These are phyloP conservation scores for Coemansia sp. DNA, from an alignment of 192 early-diverging fungal genomes.

Conservation along the genomic window DNA sequence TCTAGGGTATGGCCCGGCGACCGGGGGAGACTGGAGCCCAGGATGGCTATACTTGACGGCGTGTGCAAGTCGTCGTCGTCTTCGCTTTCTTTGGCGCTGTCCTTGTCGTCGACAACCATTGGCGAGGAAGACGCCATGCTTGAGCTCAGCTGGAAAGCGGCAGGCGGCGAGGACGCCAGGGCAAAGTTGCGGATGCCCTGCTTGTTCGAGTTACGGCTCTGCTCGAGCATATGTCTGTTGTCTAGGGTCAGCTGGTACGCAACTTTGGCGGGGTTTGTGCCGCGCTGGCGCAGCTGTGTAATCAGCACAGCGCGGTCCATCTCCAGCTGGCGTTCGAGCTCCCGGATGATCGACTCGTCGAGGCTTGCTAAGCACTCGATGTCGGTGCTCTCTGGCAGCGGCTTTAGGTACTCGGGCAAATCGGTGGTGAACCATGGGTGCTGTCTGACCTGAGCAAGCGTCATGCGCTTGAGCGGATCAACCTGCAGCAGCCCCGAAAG, in stretches of 20 bases:
- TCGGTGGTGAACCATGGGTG: constrained; percentile 91
- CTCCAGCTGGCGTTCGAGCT: constrained; percentile 62
- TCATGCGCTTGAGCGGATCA: constrained; percentile 93
- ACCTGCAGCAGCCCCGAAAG: constrained; percentile 91
- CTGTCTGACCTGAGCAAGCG: constrained; percentile 84
- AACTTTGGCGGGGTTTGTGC: constrained; percentile 94
- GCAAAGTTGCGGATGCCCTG: constrained; percentile 57
- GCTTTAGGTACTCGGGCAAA: constrained; percentile 90
- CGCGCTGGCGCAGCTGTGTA: constrained; percentile 73
- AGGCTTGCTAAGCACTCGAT: constrained; percentile 62
- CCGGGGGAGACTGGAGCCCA: constrained; percentile 50
- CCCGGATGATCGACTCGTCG: constrained; percentile 79
- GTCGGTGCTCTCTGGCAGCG: constrained; percentile 70
- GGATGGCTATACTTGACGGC: constrained; percentile 46
- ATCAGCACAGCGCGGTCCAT: constrained; percentile 64
- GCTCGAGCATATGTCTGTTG: constrained; percentile 59
- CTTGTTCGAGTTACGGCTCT: constrained; percentile 53
- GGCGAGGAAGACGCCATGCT: constrained; percentile 14
- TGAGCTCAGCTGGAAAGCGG: constrained; percentile 30
- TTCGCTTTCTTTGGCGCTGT: constrained; percentile 9
- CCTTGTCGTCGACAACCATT: neutral
- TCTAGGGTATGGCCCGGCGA: constrained; percentile 44
- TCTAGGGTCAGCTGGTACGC: constrained; percentile 96
- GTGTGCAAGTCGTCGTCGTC: constrained; percentile 12
- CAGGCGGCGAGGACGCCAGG: constrained; percentile 50